A percentile compares a stretch with the other conserved stretches of the same genome.
Evolutionary conservation across 371 early-diverging fungal genomes (phyloP).

Genomic region (Mortierella sp.): DNA sequence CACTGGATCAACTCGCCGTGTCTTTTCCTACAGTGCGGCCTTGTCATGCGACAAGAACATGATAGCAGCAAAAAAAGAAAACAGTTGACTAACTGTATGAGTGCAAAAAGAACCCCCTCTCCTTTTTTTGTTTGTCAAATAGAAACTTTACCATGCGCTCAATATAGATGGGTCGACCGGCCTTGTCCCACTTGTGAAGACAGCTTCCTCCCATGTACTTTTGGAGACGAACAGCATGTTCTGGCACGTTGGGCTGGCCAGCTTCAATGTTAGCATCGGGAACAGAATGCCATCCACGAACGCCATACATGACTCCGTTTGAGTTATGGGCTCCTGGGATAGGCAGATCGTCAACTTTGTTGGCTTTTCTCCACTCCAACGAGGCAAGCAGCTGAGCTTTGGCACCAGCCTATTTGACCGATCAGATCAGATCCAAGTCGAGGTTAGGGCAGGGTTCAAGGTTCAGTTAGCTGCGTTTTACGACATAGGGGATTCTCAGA

Average conservation of each 20-base stretch:
- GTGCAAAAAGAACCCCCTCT: not conserved
- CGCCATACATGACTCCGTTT: constrained; percentile 76
- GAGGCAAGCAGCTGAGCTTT: constrained; percentile 75
- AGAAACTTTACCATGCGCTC: constrained; percentile 84
- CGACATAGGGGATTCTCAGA: too few relatives aligned
- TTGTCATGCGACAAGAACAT: constrained; percentile 1
- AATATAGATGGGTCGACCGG: constrained; percentile 84
- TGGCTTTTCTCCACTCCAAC: constrained; percentile 75
- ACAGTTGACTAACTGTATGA: not conserved
- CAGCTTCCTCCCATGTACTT: constrained; percentile 83
- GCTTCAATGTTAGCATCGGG: constrained; percentile 77
- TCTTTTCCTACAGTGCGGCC: not conserved
- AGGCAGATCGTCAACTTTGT: constrained; percentile 76
- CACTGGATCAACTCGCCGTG: not conserved
- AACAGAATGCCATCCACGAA: constrained; percentile 75
- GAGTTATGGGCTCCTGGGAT: constrained; percentile 72
- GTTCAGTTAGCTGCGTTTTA: too few relatives aligned
- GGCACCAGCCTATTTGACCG: constrained; percentile 63
- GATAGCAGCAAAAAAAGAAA: not conserved
- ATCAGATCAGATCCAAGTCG: not conserved
- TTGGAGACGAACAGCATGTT: constrained; percentile 73
- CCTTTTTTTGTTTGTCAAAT: constrained; percentile 7
- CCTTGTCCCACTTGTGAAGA: constrained; percentile 85
- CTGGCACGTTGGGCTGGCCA: constrained; percentile 70
- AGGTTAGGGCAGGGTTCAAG: too few relatives aligned